Percentiles rank a stretch among this genome's conserved stretches.
Evolutionary conservation across 495 filamentous ascomycete genomes (phyloP).

Genomic region (Penicillium nucicola): DNA sequence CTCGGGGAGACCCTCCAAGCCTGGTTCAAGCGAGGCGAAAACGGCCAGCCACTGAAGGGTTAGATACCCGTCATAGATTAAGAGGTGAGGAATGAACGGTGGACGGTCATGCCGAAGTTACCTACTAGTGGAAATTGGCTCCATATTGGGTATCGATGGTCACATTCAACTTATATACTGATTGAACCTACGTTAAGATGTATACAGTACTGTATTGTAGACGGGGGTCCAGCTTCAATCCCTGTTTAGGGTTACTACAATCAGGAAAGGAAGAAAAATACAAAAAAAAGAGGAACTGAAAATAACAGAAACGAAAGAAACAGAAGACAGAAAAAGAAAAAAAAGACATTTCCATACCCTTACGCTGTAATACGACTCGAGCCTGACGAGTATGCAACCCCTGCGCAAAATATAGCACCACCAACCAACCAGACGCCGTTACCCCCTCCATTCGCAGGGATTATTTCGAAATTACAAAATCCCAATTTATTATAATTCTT

Average conservation of each 20-base stretch:
- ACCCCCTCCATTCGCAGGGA: constrained; percentile 18
- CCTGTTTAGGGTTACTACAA: not conserved
- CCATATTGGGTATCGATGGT: not conserved
- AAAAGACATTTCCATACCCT: constrained; percentile 12
- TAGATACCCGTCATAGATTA: constrained; percentile 7
- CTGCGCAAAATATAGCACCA: constrained; percentile 25
- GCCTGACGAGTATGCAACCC: constrained; percentile 26
- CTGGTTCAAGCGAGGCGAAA: not conserved
- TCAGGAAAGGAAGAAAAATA: too few relatives aligned
- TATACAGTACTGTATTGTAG: too few relatives aligned
- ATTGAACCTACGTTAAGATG: too few relatives aligned
- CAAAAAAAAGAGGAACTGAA: constrained; percentile 5
- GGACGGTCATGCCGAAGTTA: constrained; percentile 1
- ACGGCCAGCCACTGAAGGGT: constrained; percentile 18
- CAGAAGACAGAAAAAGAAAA: constrained; percentile 1
- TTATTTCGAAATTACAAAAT: constrained; percentile 15
- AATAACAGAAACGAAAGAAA: constrained; percentile 1
- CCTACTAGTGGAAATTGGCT: not conserved
- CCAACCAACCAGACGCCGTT: constrained; percentile 30
- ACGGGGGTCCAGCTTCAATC: too few relatives aligned
- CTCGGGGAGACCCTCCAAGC: not conserved
- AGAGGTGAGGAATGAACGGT: not conserved
- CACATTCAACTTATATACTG: too few relatives aligned
- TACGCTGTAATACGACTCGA: constrained; percentile 23
- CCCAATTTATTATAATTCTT: constrained; percentile 6